Base-by-base conservation (phyloP, 306 rosid genomes). In the Cicer pinnatifidum region DNA sequence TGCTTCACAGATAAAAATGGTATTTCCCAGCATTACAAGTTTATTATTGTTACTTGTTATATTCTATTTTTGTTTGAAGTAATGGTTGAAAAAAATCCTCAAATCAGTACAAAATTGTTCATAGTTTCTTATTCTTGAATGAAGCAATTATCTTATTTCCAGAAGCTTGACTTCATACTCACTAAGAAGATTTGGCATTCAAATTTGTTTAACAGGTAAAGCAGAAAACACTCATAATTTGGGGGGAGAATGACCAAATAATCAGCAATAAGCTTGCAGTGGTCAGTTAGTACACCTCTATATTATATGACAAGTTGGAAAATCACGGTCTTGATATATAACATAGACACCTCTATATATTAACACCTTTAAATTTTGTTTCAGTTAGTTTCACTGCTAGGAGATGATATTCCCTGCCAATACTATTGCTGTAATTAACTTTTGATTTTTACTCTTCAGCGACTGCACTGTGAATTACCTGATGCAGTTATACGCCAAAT, bases 201-300 rank as follows among this genome's bases (percentile, higher is more conserved):
- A 20, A 54, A 63, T 67, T 83, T 76, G 61, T 73, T 75, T 19
- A 71, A 62, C 85, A 91, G 98, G 96, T 89, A 67, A 87, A 86
- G 79, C 97, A 94, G 86, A 87, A 85, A 83, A 84, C 97, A n/a
- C 89, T 91, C 12, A 86, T 94, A 81, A 88, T 94, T 72, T 94
- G 97, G 97, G 98, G 98, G 4, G 98, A 91, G 90, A 86, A 91
- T 28, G 97, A 94, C 82, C 87, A 78, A 74, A 87, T 91, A 62
- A 79, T 94, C 84, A 87, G 88, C 87, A 85, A 82, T 83, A 89
- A 87, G 84, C 86, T 94, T 84, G 98, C 84, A 66, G 91, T 88
- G 97, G 97, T 94, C 71, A 89, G 83, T 81, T 37, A 66, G 57
- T 70, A 33, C 70, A 35, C 64, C 73, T 76, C 51, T 79, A 1